Evolutionary conservation across 371 early-diverging fungal species (phyloP).

Genomic region (Haplosporangium sp.): DNA sequence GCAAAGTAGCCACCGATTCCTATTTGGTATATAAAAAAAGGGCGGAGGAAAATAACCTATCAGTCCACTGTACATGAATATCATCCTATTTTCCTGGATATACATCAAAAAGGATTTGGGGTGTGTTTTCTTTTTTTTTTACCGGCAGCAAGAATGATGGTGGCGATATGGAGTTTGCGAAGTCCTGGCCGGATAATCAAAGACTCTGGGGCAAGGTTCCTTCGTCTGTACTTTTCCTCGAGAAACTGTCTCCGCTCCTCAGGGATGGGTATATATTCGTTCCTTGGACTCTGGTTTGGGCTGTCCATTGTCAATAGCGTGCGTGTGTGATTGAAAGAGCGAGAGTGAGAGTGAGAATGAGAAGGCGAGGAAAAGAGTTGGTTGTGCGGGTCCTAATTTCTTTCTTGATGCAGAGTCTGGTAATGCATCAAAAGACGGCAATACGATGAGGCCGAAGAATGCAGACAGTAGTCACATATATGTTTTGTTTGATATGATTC

Average conservation of each 20-base stretch:
- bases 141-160: slow-evolving; percentile 40
- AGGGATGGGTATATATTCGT: slow-evolving; percentile 35
- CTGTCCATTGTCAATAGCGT: slow-evolving; percentile 26
- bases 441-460: too few species aligned
- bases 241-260: slow-evolving; percentile 44
- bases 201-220: slow-evolving; percentile 52
- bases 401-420: too few species aligned
- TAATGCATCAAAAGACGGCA: too few species aligned
- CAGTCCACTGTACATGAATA: too few species aligned
- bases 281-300: slow-evolving; percentile 39
- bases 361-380: not conserved
- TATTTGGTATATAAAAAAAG: not conserved
- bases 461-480: too few species aligned
- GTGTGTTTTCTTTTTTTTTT: slow-evolving; percentile 6
- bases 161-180: slow-evolving; percentile 45
- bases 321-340: not conserved
- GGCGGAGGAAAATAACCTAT: not conserved
- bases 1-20: slow-evolving; percentile 50
- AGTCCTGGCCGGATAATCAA: slow-evolving; percentile 41
- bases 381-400: too few species aligned
- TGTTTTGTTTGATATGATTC: too few species aligned
- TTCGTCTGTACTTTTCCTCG: slow-evolving; percentile 51
- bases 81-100: not conserved
- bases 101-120: not conserved
- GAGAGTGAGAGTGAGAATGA: not conserved